Evolutionary conservation across 768 basidiomycete genomes (phyloP), one percentile per base, ranked within the genome.

Genomic region (Suillus americanus): DNA sequence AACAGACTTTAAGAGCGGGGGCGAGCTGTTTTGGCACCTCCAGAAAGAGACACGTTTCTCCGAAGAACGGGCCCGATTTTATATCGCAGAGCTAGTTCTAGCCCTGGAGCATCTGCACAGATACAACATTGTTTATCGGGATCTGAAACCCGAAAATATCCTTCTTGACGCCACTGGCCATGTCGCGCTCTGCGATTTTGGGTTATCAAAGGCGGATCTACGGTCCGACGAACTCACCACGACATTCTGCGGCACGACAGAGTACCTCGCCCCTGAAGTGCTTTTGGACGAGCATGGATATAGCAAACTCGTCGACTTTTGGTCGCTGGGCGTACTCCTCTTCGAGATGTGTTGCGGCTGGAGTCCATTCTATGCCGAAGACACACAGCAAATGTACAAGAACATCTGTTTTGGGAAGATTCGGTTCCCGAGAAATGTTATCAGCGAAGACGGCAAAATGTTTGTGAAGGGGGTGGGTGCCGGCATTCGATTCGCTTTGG

Each of bases 331-430:
- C 40, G 97, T 99, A 1, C 82, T 99, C 38, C 82, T 99, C 28
- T 99, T 99, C 74, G 97, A 99, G 79, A 99, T 99, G 97, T 99
- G 97, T 72, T 99, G 97, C 70, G 97, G 97, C 7, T 99, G 97
- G 97, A 95, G 92, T 74, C 97, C 97, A 48, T 99, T 99, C 80
- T 99, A 99, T 72, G 96, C 97, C 20, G 97, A 99, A 72, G 97
- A 99, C 74, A 97, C 95, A 5, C 97, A 99, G 75, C 94, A 97
- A 79, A 99, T 99, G 97, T 99, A 99, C 82, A 95, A 95, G 83
- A 95, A 92, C 79, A 94, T 94, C 69, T 97, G 96, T 75, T 99
- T 99, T 77, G 97, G 97, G 65, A 99, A 98, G 84, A 98, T 99
- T 74, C 85, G 95, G 61, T 99, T 99, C 81, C 97, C 97, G 5